Base-by-base conservation (phyloP, 2,329 filamentous ascomycete species). In the Lasiodiplodia theobromae region DNA sequence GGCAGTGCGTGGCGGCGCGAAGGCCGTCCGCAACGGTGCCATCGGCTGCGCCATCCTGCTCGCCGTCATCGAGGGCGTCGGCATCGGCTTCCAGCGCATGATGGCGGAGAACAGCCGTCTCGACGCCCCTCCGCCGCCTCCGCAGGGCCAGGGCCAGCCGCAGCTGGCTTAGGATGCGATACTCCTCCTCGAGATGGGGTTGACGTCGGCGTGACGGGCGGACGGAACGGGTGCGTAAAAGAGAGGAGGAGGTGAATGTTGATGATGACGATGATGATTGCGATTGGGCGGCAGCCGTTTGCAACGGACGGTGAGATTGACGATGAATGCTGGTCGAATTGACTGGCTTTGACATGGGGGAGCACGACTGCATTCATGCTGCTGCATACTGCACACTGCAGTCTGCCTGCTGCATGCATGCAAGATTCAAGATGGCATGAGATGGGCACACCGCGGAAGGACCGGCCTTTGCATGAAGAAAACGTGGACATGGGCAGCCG, bases 21-120 rank as follows among this genome's bases (percentile, higher is more conserved):
- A 93, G 85, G 93, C 95, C 25, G 94, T 96, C 71, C 88, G 96
- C 75, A 98, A 98, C 82, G 94, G 93, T 70, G 96, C 96, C 71
- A 98, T 99, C 76, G 96, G 95, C 74, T 98, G 96, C 80, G 96
- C 93, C 31, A 92, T 97, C 72, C 87, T 99, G 76, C 86, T 99
- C 56, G 96, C 93, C 63, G 95, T 99, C 72, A 98, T 99, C 72
- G 95, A 99, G 82, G 95, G 96, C 75, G 96, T 98, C 67, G 95
- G 95, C 75, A 98, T 99, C 77, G 94, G 92, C 10, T 95, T 97
- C 84, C 92, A 94, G 81, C 91, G 94, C 81, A 94, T 97, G 91
- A 92, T 97, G 88, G 92, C 94, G 44, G 92, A 94, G 71, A 91
- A 91, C 80, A 97, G 93, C 72, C 91, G 91, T 83, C 84, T 97